Base-by-base conservation (phyloP, 441 rosid species). In the Jatropha podagrica region DNA sequence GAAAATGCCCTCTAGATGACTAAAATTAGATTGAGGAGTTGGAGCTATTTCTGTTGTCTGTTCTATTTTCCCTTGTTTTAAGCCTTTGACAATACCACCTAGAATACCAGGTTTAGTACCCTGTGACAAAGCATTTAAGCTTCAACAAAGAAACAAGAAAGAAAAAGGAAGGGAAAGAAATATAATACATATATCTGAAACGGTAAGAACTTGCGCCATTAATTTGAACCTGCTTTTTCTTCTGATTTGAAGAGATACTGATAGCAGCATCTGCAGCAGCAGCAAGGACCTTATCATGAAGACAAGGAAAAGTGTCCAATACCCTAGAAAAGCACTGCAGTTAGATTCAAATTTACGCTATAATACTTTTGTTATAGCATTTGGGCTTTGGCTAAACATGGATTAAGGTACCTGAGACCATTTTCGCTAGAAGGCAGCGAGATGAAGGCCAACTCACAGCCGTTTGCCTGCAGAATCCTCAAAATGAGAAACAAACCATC, bases 211-310 rank as follows among this genome's bases (percentile, higher is more conserved):
- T 32, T 38, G 13, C 60, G 65, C 8, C 20, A 69, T 48, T 77
- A 49, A 72, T 60, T 44, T 73, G 65, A 59, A 87, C 92, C 92
- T 87, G 87, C 69, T 85, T 88, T 74, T 81, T 86, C 85, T 85
- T 88, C 84, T 87, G 88, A 80, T 83, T 76, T 66, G 83, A 78
- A 64, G 89, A 85, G 76, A 85, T 69, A 75, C 76, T 82, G 17
- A 85, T 63, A 78, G 90, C 91, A 74, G 90, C 89, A 59, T 83
- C 86, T 9, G 92, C 89, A 75, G 95, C 95, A 60, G 91, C 95
- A 38, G 88, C 92, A 79, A 90, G 85, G 73, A 90, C 91, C 75
- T 85, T 83, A 82, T 90, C 95, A 76, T 90, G 91, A 73, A 90
- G 85, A 81, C 86, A 79, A 71, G 95, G 95, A 78, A 84, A 78